Percentiles rank a stretch among this genome's conserved stretches.
phyloP scores from a whole-genome alignment of 352 stramenopile genomes.

The Phytophthora macrochlamydospora region DNA sequence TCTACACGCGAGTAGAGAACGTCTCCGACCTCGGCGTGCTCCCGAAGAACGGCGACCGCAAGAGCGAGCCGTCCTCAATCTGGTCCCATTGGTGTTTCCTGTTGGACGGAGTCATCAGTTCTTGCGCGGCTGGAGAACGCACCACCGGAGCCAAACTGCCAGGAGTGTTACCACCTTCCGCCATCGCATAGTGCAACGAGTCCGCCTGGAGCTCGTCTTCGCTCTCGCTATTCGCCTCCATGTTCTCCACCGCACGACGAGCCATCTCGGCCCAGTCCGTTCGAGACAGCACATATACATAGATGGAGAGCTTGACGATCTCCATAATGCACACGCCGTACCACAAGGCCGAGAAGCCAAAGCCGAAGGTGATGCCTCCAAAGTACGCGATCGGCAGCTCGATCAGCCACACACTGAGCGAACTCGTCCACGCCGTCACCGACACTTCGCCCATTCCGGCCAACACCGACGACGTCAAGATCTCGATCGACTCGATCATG shows the following conservation, averaged over 20 bases:
- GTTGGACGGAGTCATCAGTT: constrained; percentile 57
- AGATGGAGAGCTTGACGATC: constrained; percentile 48
- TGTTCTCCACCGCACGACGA: constrained; percentile 38
- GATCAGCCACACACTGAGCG: constrained; percentile 60
- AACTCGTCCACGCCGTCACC: constrained; percentile 56
- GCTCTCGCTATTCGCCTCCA: constrained; percentile 46
- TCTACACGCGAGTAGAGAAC: constrained; percentile 29
- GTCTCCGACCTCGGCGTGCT: constrained; percentile 25
- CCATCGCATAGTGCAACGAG: constrained; percentile 47
- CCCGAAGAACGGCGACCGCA: constrained; percentile 38
- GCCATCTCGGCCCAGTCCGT: constrained; percentile 55
- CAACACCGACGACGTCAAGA: constrained; percentile 48
- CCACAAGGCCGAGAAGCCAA: constrained; percentile 58
- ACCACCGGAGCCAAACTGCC: constrained; percentile 46
- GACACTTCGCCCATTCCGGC: constrained; percentile 62
- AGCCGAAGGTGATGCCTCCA: constrained; percentile 45
- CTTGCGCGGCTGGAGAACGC: constrained; percentile 53
- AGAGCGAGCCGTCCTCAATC: constrained; percentile 43
- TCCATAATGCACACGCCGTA: constrained; percentile 57
- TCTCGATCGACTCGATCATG: constrained; percentile 68
- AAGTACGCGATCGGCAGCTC: constrained; percentile 67
- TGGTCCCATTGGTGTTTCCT: constrained; percentile 63
- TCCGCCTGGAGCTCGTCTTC: constrained; percentile 41
- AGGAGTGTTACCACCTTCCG: constrained; percentile 61
- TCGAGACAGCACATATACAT: constrained; percentile 38